Conservation (phyloP, 2,329 filamentous ascomycete genomes). For the Trichophyton simii region DNA sequence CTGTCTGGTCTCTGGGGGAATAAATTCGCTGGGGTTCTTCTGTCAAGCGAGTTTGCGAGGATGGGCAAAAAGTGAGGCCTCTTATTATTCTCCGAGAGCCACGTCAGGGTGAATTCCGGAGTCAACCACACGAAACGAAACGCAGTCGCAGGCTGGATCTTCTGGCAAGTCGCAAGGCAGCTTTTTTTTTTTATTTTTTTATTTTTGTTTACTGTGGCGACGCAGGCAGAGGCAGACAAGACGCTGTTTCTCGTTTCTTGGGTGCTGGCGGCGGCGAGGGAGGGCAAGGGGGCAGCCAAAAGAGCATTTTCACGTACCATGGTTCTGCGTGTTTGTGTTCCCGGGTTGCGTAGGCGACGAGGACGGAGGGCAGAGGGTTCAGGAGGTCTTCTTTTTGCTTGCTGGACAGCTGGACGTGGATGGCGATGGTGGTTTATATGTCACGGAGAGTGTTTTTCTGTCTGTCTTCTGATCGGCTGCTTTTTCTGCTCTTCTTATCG, state of each 20-base stretch:
- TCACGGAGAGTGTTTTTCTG: background rate
- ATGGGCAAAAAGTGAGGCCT: background rate
- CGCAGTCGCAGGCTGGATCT: background rate
- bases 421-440: background rate
- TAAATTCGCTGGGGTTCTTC: no score
- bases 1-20: background rate
- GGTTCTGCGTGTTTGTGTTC: background rate
- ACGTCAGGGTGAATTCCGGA: background rate
- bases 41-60: background rate
- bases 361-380: no score
- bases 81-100: background rate
- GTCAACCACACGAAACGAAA: background rate
- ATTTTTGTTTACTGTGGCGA: background rate
- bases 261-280: background rate
- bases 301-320: background rate
- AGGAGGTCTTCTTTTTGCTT: background rate
- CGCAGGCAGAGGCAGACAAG: background rate
- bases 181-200: background rate
- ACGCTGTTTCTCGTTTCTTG: background rate
- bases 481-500: background rate
- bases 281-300: background rate
- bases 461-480: background rate
- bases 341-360: background rate
- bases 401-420: background rate
- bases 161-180: background rate